These are phyloP conservation scores for Polygonum maritimum DNA, from an alignment of 148 eudicot genomes.

Conservation along the genomic window DNA sequence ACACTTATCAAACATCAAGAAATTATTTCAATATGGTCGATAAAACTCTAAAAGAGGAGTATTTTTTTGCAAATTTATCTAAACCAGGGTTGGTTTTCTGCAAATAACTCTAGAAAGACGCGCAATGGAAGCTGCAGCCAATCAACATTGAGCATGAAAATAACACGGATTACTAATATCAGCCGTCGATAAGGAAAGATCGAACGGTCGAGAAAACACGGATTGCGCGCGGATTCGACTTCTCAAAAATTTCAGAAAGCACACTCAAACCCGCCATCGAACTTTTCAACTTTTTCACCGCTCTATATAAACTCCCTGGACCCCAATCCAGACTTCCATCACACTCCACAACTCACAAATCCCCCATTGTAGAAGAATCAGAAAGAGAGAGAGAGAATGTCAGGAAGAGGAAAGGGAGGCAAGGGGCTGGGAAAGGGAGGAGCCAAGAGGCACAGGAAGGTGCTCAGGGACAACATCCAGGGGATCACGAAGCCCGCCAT, in stretches of 20 bases:
- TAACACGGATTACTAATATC: neutral
- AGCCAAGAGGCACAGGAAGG: slow-evolving; percentile 14
- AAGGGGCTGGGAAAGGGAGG: slow-evolving; percentile 13
- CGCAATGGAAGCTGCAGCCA: neutral
- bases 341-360: neutral
- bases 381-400: neutral
- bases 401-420: slow-evolving; percentile 13
- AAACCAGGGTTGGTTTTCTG: neutral
- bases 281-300: neutral
- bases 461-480: slow-evolving; percentile 8
- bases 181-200: slow-evolving; percentile 5
- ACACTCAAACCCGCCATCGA: neutral
- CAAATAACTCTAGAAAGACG: neutral
- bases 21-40: too few relatives aligned
- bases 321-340: neutral
- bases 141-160: neutral
- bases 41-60: too few relatives aligned
- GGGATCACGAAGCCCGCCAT: slow-evolving; percentile 13
- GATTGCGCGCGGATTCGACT: neutral
- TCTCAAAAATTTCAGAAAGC: neutral
- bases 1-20: too few relatives aligned
- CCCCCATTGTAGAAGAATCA: neutral
- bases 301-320: neutral
- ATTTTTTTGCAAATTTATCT: neutral
- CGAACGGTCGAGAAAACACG: neutral